These are phyloP conservation scores for Pythium volutum DNA, from an alignment of 352 stramenopile species.

Conservation along the genomic window DNA sequence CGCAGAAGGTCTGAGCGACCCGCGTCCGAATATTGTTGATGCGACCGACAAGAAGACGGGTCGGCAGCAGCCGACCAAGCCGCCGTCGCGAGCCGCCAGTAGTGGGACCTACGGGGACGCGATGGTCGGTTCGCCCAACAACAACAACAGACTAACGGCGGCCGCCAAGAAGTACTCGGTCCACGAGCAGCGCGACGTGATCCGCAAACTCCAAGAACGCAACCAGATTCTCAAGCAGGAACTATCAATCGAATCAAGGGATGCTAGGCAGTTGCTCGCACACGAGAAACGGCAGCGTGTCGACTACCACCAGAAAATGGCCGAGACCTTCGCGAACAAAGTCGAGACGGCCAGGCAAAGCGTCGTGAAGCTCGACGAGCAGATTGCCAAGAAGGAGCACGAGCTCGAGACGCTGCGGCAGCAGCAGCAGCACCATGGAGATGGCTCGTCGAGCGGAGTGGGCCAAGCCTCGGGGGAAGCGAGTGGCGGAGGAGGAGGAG, in stretches of 20 bases:
- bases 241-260: constrained; percentile 63
- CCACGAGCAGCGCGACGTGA: constrained; percentile 64
- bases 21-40: neutral
- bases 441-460: neutral
- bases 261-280: constrained; percentile 46
- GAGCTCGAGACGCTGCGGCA: constrained; percentile 45
- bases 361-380: constrained; percentile 45
- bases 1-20: neutral
- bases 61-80: constrained; percentile 16
- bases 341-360: constrained; percentile 40
- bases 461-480: constrained; percentile 1
- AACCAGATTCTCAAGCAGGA: constrained; percentile 78
- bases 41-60: constrained; percentile 8
- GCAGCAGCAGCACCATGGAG: constrained; percentile 26
- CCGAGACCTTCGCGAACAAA: constrained; percentile 48
- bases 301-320: constrained; percentile 51
- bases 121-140: neutral
- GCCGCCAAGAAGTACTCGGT: constrained; percentile 53
- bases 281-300: constrained; percentile 54
- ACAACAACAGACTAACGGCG: constrained; percentile 1
- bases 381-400: constrained; percentile 39
- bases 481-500: neutral
- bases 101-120: too few species aligned
- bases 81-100: neutral
- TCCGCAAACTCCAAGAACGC: constrained; percentile 66